Base-by-base conservation (phyloP, 345 rosid species). In the Corchorus olitorius region DNA sequence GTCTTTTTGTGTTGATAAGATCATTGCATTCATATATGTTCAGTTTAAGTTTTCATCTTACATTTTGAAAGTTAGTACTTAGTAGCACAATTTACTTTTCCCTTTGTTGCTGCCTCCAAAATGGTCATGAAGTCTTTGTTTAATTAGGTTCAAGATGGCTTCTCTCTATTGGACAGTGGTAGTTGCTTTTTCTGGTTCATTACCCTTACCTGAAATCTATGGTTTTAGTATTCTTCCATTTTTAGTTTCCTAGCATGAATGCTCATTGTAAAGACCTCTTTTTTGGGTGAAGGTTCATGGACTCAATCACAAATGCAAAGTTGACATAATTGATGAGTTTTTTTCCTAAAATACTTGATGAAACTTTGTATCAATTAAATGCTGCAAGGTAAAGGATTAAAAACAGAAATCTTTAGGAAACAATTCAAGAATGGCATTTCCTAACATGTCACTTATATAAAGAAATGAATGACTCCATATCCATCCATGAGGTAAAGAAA, bases 201-300 rank as follows among this genome's bases (percentile, higher is more conserved):
- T 8, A 1, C 10, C 48, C 48, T 45, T 9, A 45, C 8, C 2
- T 33, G 41, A 45, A 45, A 6, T 45, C 65, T 65, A 39, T 64
- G 65, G 65, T 41, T 65, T 41, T 41, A 39, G 41, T 64, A 15
- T 64, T 64, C 68, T 64, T 64, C 22, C 48, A 64, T 64, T 39
- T 15, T 41, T 41, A 39, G 22, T 64, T 64, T 39, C 27, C 27
- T 37, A 17, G 48, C 68, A 39, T 64, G 68, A 64, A 64, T 20
- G 39, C 39, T 17, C 17, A 9, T 37, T 64, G 22, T 64, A 27
- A 39, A n/a, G 8, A 37, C 49, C 10, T n/a, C 41, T 65, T 8
- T 13, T 63, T 41, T 37, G n/a, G 41, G 5, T 9, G 49, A 41
- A 41, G 41, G 17, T 65, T 41, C 8, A 65, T 65, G 69, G 33